These are phyloP conservation scores for Russula compacta DNA, from an alignment of 768 basidiomycete genomes.

Conservation along the genomic window DNA sequence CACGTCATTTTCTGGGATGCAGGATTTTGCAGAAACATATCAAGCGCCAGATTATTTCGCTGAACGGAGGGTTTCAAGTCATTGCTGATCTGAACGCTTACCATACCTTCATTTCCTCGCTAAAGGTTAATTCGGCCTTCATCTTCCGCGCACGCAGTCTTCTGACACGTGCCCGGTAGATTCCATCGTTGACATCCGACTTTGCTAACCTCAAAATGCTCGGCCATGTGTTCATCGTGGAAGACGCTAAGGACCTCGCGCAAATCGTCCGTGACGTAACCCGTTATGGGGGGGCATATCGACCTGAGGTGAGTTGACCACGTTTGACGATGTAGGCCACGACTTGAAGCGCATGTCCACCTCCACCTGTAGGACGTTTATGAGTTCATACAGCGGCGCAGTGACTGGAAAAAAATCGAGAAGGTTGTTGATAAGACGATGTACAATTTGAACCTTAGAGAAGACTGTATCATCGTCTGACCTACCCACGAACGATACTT, in stretches of 20 bases:
- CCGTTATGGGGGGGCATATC: constrained; percentile 88
- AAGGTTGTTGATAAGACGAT: constrained; percentile 92
- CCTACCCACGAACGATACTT: background rate
- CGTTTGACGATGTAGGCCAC: background rate
- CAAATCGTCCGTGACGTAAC: constrained; percentile 94
- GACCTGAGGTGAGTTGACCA: constrained; percentile 66
- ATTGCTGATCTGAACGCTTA: constrained; percentile 96
- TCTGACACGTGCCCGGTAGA: constrained; percentile 29
- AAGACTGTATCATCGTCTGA: constrained; percentile 63
- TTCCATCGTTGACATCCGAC: constrained; percentile 74
- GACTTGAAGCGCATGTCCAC: background rate
- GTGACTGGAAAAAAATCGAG: constrained; percentile 99
- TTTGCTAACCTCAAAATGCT: constrained; percentile 96
- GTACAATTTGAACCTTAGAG: constrained; percentile 89
- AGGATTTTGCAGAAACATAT: constrained; percentile 95
- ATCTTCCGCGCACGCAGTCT: background rate
- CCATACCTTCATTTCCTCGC: constrained; percentile 75
- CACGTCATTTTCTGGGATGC: background rate
- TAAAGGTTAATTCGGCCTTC: constrained; percentile 47
- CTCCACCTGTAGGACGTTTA: constrained; percentile 61
- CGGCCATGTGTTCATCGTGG: constrained; percentile 92
- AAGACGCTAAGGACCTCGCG: constrained; percentile 92
- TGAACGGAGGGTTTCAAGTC: constrained; percentile 89
- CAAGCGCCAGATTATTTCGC: constrained; percentile 93
- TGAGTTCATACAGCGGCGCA: constrained; percentile 89